Conservation (phyloP, 1,139 yeast genomes). For the Blastobotrys raffinosifermentans region DNA sequence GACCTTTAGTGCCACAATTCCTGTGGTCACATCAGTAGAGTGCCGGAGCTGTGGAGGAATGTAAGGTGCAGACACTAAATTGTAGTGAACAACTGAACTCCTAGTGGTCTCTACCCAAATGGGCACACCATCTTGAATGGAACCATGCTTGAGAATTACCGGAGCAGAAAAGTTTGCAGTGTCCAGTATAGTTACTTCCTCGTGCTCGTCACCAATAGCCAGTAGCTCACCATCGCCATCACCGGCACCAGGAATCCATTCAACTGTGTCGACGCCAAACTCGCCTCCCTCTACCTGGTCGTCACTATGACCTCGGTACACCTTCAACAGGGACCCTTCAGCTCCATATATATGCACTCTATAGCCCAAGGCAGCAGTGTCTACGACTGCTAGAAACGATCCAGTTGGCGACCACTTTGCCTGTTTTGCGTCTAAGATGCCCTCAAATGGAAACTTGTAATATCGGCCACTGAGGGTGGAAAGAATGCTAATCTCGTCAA, state of each 20-base stretch:
- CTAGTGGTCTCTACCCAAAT: constrained; percentile 20
- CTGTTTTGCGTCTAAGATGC: constrained; percentile 20
- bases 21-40: constrained; percentile 1
- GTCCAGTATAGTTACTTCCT: constrained; percentile 17
- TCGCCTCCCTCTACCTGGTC: constrained; percentile 9
- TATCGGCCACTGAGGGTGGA: constrained; percentile 4
- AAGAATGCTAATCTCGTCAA: background rate
- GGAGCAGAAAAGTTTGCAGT: constrained; percentile 16
- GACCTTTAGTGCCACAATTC: constrained; percentile 11
- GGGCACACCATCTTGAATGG: constrained; percentile 15
- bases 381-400: constrained; percentile 23
- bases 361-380: constrained; percentile 24
- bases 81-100: constrained; percentile 7
- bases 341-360: constrained; percentile 20
- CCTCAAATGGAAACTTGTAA: constrained; percentile 11
- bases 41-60: background rate
- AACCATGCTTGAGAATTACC: constrained; percentile 19
- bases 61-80: constrained; percentile 2
- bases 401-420: constrained; percentile 23
- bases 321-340: constrained; percentile 17
- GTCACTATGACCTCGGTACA: constrained; percentile 15
- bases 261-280: constrained; percentile 16
- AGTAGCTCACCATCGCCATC: constrained; percentile 14
- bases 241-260: constrained; percentile 13
- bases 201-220: constrained; percentile 21